Percentiles rank a stretch among this genome's conserved stretches.
Evolutionary conservation across 768 basidiomycete species (phyloP).

Genomic region (Suillus occidentalis): DNA sequence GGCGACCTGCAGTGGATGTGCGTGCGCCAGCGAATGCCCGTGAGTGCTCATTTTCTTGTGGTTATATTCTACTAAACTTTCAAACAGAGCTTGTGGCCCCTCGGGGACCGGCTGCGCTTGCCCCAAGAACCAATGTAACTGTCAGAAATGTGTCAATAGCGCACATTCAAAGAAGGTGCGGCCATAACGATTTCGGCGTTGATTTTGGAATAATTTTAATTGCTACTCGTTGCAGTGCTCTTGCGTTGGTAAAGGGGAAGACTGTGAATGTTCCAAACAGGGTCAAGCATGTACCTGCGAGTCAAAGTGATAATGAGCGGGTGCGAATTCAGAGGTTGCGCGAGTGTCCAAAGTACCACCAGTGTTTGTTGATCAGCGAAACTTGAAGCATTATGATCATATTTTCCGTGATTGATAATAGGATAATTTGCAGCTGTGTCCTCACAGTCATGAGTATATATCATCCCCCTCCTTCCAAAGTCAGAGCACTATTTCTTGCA

Average conservation of each 20-base stretch:
- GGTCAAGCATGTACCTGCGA: slow-evolving; percentile 19
- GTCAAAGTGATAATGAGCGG: slow-evolving; percentile 14
- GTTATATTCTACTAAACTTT: background rate
- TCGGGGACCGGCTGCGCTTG: slow-evolving; percentile 33
- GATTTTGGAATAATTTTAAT: too few relatives aligned
- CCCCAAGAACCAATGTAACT: slow-evolving; percentile 31
- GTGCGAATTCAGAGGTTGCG: background rate
- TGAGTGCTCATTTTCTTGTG: background rate
- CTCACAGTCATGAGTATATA: background rate
- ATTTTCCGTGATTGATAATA: background rate
- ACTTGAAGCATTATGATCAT: background rate
- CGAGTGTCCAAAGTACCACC: background rate
- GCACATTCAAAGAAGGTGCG: slow-evolving; percentile 24
- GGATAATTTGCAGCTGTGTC: background rate
- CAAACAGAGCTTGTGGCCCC: slow-evolving; percentile 31
- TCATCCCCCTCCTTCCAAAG: background rate
- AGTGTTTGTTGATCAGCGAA: background rate
- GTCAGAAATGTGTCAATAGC: slow-evolving; percentile 32
- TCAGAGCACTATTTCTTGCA: background rate
- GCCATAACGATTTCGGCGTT: too few relatives aligned
- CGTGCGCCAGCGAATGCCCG: background rate
- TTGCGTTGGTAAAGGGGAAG: slow-evolving; percentile 19
- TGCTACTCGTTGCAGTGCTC: slow-evolving; percentile 15
- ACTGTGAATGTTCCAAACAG: slow-evolving; percentile 20
- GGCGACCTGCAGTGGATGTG: background rate